Evolutionary conservation across 2,329 filamentous ascomycete species (phyloP).

Genomic region (Uncinocarpus reesii): DNA sequence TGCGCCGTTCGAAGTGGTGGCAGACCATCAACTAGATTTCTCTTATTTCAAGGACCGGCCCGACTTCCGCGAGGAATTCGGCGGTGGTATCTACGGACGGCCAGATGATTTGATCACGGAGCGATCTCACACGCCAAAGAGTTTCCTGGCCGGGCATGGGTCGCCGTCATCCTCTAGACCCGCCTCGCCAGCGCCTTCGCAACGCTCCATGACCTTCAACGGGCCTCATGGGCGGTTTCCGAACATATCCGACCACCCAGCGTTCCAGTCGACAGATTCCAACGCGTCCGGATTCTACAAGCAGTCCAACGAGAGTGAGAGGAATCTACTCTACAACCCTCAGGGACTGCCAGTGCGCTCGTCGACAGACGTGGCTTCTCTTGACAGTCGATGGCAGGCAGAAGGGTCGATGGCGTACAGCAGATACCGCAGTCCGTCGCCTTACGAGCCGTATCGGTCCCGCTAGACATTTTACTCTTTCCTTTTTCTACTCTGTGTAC

Average conservation of each 20-base stretch:
- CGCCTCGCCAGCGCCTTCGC: slow-evolving; percentile 33
- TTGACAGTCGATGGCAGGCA: slow-evolving; percentile 30
- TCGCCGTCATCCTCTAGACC: slow-evolving; percentile 34
- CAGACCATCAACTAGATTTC: slow-evolving; percentile 77
- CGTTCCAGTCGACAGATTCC: slow-evolving; percentile 28
- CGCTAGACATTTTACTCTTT: slow-evolving; percentile 7
- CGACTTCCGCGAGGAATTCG: slow-evolving; percentile 78
- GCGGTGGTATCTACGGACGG: slow-evolving; percentile 52
- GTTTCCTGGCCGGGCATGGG: slow-evolving; percentile 24
- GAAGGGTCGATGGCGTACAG: slow-evolving; percentile 13
- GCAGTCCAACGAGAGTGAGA: slow-evolving; percentile 33
- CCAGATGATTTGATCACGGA: slow-evolving; percentile 39
- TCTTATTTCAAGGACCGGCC: slow-evolving; percentile 82
- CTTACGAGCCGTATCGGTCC: slow-evolving; percentile 17
- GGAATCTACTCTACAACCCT: slow-evolving; percentile 29
- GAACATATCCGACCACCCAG: slow-evolving; percentile 27
- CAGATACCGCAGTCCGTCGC: slow-evolving; percentile 13
- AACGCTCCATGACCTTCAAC: slow-evolving; percentile 16
- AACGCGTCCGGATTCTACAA: slow-evolving; percentile 25
- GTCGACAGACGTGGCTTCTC: slow-evolving; percentile 17
- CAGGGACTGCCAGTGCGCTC: slow-evolving; percentile 23
- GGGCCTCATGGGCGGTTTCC: slow-evolving; percentile 18
- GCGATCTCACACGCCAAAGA: slow-evolving; percentile 36
- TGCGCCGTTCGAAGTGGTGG: slow-evolving; percentile 80
- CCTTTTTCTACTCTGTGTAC: slow-evolving; percentile 5